phyloP scores from a whole-genome alignment of 2,329 filamentous ascomycete species.

The Aspergillus proliferans region DNA sequence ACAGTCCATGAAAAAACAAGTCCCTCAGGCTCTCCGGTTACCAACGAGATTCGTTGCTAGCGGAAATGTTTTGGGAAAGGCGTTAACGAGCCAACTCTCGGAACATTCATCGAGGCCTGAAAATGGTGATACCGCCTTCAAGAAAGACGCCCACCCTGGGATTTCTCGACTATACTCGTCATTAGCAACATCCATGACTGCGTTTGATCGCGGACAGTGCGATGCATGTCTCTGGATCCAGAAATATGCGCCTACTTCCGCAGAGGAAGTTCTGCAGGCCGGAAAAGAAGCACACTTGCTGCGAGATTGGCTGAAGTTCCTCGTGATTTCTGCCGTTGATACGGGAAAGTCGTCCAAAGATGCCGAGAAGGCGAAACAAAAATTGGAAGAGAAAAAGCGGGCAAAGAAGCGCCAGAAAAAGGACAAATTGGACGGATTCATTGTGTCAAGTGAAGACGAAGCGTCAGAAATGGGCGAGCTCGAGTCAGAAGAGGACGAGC shows the following conservation, averaged over 20 bases:
- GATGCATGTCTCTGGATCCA: conserved; percentile 70
- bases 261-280: conserved; percentile 67
- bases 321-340: conserved; percentile 72
- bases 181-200: conserved; percentile 59
- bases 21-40: conserved; percentile 18
- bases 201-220: conserved; percentile 73
- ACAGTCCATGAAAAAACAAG: background rate
- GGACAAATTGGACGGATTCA: conserved; percentile 71
- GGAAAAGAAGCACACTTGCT: conserved; percentile 65
- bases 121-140: conserved; percentile 1
- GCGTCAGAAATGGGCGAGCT: conserved; percentile 62
- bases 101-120: conserved; percentile 3
- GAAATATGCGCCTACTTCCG: conserved; percentile 71
- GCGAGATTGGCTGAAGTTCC: conserved; percentile 70
- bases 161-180: conserved; percentile 54
- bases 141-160: conserved; percentile 47
- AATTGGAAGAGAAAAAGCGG: conserved; percentile 23
- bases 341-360: conserved; percentile 43
- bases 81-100: conserved; percentile 25
- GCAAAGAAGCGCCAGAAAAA: conserved; percentile 61
- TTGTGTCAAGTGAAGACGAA: conserved; percentile 74
- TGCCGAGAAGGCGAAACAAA: conserved; percentile 17
- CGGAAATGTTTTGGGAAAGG: conserved; percentile 22
- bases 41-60: conserved; percentile 25
- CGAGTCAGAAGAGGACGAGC: conserved; percentile 50